A percentile compares a stretch with the other conserved stretches of the same genome.
These are phyloP conservation scores for Kokia cookei DNA, from an alignment of 441 rosid genomes.

Conservation along the genomic window DNA sequence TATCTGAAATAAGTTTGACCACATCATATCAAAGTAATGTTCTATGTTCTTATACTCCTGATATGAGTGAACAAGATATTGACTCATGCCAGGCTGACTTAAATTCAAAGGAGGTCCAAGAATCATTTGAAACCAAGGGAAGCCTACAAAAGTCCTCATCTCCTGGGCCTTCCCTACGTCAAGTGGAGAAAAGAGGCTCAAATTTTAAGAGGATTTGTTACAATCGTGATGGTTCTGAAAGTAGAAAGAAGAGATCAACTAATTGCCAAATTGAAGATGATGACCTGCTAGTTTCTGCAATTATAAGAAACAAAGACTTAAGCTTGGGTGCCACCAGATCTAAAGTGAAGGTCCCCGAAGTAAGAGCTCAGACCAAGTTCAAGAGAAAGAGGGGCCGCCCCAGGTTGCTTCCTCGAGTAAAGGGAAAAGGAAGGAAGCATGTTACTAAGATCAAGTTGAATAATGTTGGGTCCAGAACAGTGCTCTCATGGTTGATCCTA, in stretches of 20 bases:
- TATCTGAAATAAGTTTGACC: constrained; percentile 56
- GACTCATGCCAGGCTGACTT: constrained; percentile 18
- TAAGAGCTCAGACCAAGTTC: constrained; percentile 38
- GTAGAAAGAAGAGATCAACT: constrained; percentile 35
- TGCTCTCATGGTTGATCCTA: constrained; percentile 75
- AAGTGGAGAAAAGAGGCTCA: constrained; percentile 25
- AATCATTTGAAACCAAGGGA: constrained; percentile 16
- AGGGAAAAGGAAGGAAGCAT: constrained; percentile 41
- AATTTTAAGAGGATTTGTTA: constrained; percentile 31
- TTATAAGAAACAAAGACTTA: constrained; percentile 50
- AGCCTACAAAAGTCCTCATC: constrained; percentile 19
- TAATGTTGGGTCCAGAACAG: constrained; percentile 54
- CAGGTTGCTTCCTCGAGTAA: constrained; percentile 60
- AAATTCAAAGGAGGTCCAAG: constrained; percentile 29
- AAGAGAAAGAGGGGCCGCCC: constrained; percentile 58
- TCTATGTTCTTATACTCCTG: constrained; percentile 14
- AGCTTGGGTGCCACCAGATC: constrained; percentile 25
- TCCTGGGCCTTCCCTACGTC: constrained; percentile 17
- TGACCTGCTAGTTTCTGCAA: constrained; percentile 60
- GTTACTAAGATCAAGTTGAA: constrained; percentile 39
- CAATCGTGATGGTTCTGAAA: constrained; percentile 26
- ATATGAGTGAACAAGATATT: constrained; percentile 21
- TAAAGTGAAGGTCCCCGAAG: constrained; percentile 39
- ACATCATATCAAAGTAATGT: constrained; percentile 25
- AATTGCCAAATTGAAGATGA: constrained; percentile 54